Evolutionary conservation across 352 stramenopile species (phyloP).

Genomic region (Pythium coloratum): DNA sequence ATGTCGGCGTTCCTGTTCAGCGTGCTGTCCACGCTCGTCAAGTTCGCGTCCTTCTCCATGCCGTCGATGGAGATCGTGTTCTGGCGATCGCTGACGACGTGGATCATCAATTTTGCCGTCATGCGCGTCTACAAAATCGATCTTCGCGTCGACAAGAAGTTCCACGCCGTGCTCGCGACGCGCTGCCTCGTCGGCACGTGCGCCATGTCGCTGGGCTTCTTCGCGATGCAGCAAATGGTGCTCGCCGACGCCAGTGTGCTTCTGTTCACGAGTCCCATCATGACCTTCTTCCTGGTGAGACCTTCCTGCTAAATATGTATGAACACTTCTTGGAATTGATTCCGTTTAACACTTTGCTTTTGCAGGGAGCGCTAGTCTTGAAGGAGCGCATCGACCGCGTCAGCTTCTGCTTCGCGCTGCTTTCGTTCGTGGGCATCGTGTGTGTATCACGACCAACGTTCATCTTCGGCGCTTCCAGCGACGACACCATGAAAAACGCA

Average conservation of each 20-base stretch:
- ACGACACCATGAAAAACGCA: conserved; percentile 27
- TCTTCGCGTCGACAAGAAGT: conserved; percentile 39
- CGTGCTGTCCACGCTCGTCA: conserved; percentile 59
- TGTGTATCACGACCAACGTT: conserved; percentile 46
- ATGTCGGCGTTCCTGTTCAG: conserved; percentile 60
- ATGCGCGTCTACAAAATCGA: conserved; percentile 32
- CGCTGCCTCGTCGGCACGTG: conserved; percentile 46
- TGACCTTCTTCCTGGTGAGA: conserved; percentile 56
- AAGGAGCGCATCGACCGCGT: conserved; percentile 41
- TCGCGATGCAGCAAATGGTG: conserved; percentile 57
- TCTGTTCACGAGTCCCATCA: conserved; percentile 63
- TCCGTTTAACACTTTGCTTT: too few relatives aligned
- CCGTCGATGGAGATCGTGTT: conserved; percentile 65
- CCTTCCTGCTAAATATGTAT: background rate
- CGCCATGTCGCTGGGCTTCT: conserved; percentile 48
- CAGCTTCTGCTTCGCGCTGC: conserved; percentile 33
- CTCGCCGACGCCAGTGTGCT: conserved; percentile 66
- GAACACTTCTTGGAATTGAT: too few relatives aligned
- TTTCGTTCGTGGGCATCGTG: conserved; percentile 48
- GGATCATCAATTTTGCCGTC: conserved; percentile 49
- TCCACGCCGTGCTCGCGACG: conserved; percentile 36
- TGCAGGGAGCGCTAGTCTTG: conserved; percentile 40
- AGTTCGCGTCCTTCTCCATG: conserved; percentile 50
- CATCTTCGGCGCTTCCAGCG: conserved; percentile 40
- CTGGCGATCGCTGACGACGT: conserved; percentile 59